A percentile compares a stretch with the other conserved stretches of the same genome.
These are phyloP conservation scores for Powellomyces hirtus DNA, from an alignment of 192 early-diverging fungal genomes.

Conservation along the genomic window DNA sequence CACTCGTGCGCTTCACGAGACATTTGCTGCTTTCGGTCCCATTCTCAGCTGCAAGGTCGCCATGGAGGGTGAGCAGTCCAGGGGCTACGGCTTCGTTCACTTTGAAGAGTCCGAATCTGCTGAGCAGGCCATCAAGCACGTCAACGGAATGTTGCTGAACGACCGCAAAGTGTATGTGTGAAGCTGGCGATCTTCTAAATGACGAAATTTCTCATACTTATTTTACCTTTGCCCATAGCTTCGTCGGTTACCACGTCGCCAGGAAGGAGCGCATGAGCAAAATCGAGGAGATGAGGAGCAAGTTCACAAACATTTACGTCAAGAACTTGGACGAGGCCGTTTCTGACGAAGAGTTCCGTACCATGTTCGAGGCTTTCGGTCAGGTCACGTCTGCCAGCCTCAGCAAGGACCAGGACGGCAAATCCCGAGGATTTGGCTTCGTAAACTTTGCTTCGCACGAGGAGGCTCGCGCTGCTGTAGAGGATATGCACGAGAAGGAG, in stretches of 20 bases:
- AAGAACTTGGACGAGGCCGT: slow-evolving; percentile 90
- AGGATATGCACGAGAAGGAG: slow-evolving; percentile 92
- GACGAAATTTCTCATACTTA: slow-evolving; percentile 4
- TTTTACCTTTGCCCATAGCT: slow-evolving; percentile 40
- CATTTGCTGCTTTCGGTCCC: slow-evolving; percentile 95
- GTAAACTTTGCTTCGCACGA: slow-evolving; percentile 95
- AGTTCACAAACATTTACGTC: slow-evolving; percentile 98
- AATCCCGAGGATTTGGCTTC: slow-evolving; percentile 93
- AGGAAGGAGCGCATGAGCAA: slow-evolving; percentile 90
- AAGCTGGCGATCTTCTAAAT: no score
- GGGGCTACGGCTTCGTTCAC: slow-evolving; percentile 98
- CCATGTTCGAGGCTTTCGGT: slow-evolving; percentile 79
- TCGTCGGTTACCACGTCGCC: slow-evolving; percentile 89
- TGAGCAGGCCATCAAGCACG: slow-evolving; percentile 91
- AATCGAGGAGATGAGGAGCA: slow-evolving; percentile 80
- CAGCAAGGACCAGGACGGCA: slow-evolving; percentile 73
- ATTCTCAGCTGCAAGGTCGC: slow-evolving; percentile 98
- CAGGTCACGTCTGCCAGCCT: slow-evolving; percentile 80
- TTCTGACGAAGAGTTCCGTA: slow-evolving; percentile 71
- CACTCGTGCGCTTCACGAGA: slow-evolving; percentile 99
- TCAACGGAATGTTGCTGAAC: slow-evolving; percentile 99
- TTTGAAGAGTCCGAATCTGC: slow-evolving; percentile 94
- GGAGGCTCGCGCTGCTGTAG: slow-evolving; percentile 81
- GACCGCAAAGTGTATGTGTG: slow-evolving; percentile 85
- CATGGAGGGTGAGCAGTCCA: slow-evolving; percentile 72